Base-by-base conservation (phyloP, 164 flowering plant genomes). In the Kingdonia uniflora region DNA sequence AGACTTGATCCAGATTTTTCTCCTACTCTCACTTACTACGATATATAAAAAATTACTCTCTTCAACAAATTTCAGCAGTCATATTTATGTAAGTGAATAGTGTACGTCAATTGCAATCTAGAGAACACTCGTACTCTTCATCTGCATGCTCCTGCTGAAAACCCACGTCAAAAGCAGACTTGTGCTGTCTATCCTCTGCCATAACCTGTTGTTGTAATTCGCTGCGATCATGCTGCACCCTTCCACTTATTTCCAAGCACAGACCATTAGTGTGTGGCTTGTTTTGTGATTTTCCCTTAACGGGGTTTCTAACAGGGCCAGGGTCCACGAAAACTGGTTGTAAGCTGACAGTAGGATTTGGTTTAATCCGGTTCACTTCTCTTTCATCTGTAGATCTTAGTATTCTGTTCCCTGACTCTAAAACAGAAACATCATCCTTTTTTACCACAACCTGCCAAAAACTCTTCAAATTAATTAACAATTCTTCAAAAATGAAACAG, bases 241-340 rank as follows among this genome's bases (percentile, higher is more conserved):
- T 81, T 58, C 99, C 99, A 58, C 87, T 89, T 22, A 89, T 74
- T 67, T 89, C 95, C 76, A 94, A 71, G 75, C 92, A 80, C 39
- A 94, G 17, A 24, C 92, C 86, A 25, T 39, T 79, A 16, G 49
- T 26, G 8, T 42, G 69, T 60, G 67, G 61, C 57, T 43, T 74
- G 59, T 49, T 69, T 2, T 48, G 50, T 25, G 60, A 56, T 65
- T 70, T 84, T 25, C 53, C 66, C 68, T 63, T 78, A 17, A 23
- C 47, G 16, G 76, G 62, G 55, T 68, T 80, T 69, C 52, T 71
- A 5, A 48, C 59, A 14, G 70, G 76, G 37, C 85, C 84, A 45
- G 76, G 80, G 52, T 83, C 76, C 21, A 89, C 53, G 62, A 86
- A 85, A 29, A 77, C 54, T 17, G 96, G 95, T 65, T 80, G 86